phyloP scores from a whole-genome alignment of 768 basidiomycete genomes.

The Pleurotus ostreatus region DNA sequence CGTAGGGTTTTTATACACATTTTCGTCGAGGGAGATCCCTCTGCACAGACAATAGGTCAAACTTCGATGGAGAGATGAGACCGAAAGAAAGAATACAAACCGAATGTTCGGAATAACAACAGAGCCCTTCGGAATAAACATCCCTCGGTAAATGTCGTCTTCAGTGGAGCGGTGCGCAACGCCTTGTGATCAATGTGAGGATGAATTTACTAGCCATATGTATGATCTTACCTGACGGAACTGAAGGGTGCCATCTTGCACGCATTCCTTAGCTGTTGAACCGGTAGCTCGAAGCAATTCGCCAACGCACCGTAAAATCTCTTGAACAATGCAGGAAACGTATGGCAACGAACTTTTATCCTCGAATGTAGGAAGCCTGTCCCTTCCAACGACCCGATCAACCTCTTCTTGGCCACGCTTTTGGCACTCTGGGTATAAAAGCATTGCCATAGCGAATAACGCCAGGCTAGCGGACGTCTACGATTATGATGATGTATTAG shows the following conservation, averaged over 20 bases:
- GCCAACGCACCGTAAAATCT: constrained; percentile 6
- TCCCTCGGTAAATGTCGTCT: constrained; percentile 29
- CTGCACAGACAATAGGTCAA: constrained; percentile 8
- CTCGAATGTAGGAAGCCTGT: constrained; percentile 21
- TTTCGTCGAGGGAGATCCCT: constrained; percentile 21
- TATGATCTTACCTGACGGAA: constrained; percentile 18
- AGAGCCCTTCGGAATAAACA: constrained; percentile 32
- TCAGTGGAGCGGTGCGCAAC: constrained; percentile 20
- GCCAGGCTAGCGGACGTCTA: constrained; percentile 24
- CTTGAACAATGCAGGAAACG: constrained; percentile 21
- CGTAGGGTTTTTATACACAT: constrained; percentile 18
- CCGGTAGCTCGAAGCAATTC: background rate
- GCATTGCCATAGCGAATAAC: constrained; percentile 18
- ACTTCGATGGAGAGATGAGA: no score
- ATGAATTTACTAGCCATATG: no score
- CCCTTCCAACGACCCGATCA: constrained; percentile 19
- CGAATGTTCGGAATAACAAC: constrained; percentile 23
- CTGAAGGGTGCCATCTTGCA: constrained; percentile 14
- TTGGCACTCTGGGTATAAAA: constrained; percentile 14
- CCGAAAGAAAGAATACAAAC: constrained; percentile 3
- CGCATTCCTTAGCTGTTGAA: background rate
- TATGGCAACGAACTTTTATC: constrained; percentile 21
- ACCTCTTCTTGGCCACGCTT: constrained; percentile 25
- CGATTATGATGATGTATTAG: constrained; percentile 14
- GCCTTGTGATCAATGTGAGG: constrained; percentile 16